Evolutionary conservation across 192 early-diverging fungal species (phyloP).

Genomic region (Radiomyces spectabilis): DNA sequence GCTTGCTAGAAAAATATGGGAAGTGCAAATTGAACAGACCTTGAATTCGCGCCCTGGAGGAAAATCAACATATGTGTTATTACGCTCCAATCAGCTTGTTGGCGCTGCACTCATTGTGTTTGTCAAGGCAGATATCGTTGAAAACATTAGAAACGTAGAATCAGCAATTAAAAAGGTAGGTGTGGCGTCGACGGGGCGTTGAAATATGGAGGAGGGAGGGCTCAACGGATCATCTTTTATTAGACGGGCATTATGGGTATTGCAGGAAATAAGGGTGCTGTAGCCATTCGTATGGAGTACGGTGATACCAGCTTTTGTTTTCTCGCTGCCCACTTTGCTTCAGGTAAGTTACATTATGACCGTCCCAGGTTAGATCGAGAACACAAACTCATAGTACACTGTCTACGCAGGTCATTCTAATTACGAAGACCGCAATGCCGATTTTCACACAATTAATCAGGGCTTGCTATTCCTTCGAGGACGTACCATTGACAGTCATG

Average conservation of each 20-base stretch:
- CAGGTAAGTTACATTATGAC: no score
- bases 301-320: conserved; percentile 86
- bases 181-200: no score
- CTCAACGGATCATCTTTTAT: no score
- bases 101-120: conserved; percentile 87
- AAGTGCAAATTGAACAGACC: conserved; percentile 39
- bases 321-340: conserved; percentile 90
- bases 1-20: conserved; percentile 30
- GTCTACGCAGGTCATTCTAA: conserved; percentile 43
- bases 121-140: conserved; percentile 60
- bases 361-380: no score
- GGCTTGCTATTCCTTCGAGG: conserved; percentile 69
- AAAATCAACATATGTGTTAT: conserved; percentile 57
- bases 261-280: conserved; percentile 96
- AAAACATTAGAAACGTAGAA: conserved; percentile 76
- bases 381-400: background rate
- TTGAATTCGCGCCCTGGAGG: conserved; percentile 31
- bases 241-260: conserved; percentile 91
- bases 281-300: conserved; percentile 82
- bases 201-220: no score
- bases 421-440: conserved; percentile 74
- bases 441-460: conserved; percentile 73
- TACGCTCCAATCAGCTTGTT: conserved; percentile 85
- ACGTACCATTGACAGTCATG: conserved; percentile 65
- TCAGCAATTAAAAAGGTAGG: conserved; percentile 68